These are phyloP conservation scores for Solanum bulbocastanum DNA, from an alignment of 257 asterid genomes.

Conservation along the genomic window DNA sequence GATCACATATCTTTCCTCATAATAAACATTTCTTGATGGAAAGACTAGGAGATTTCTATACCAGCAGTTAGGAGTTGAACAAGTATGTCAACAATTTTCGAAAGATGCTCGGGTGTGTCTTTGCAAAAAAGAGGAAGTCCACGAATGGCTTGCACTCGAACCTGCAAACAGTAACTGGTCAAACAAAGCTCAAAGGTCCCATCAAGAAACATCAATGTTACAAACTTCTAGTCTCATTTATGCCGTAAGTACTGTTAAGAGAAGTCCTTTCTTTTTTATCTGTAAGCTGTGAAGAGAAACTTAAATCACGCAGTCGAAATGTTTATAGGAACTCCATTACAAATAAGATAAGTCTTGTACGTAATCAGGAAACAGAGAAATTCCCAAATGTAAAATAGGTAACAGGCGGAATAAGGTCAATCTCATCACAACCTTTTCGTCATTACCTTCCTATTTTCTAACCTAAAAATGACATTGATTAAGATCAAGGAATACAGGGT, in stretches of 20 bases:
- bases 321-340: background rate
- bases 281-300: background rate
- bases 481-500: background rate
- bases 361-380: background rate
- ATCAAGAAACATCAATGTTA: background rate
- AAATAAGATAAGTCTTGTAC: background rate
- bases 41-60: slow-evolving; percentile 17
- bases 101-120: slow-evolving; percentile 93
- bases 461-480: background rate
- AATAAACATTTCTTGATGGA: background rate
- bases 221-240: background rate
- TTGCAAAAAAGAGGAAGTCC: slow-evolving; percentile 97
- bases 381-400: background rate
- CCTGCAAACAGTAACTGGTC: slow-evolving; percentile 24
- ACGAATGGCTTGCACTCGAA: slow-evolving; percentile 94
- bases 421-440: background rate
- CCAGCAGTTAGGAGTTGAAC: slow-evolving; percentile 96
- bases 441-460: background rate
- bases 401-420: background rate
- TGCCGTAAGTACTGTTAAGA: background rate
- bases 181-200: background rate
- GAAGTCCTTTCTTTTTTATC: background rate
- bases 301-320: background rate
- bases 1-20: background rate
- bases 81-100: slow-evolving; percentile 87